phyloP scores from a whole-genome alignment of 768 basidiomycete genomes.

The Tulasnella sp. region DNA sequence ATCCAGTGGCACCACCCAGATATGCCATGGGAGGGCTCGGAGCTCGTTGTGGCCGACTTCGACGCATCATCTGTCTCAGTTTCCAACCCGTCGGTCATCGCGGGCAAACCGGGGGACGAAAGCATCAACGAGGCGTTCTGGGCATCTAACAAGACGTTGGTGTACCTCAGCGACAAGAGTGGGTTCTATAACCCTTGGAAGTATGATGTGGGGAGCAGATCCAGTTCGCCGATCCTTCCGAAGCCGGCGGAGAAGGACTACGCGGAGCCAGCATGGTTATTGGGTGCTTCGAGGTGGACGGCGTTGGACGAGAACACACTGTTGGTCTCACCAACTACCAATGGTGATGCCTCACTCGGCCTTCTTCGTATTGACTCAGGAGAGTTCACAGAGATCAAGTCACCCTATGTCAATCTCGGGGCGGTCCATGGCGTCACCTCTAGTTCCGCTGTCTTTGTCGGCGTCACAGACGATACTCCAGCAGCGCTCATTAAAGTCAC shows the following conservation, averaged over 20 bases:
- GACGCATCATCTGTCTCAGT: slow-evolving; percentile 38
- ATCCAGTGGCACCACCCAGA: slow-evolving; percentile 61
- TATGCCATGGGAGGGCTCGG: slow-evolving; percentile 68
- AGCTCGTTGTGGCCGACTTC: slow-evolving; percentile 39
- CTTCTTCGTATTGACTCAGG: slow-evolving; percentile 41
- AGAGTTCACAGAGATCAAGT: slow-evolving; percentile 28
- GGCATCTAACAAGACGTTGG: slow-evolving; percentile 52
- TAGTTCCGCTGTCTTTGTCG: slow-evolving; percentile 34
- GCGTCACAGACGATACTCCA: slow-evolving; percentile 30
- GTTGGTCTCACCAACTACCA: slow-evolving; percentile 44
- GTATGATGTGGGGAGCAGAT: slow-evolving; percentile 43
- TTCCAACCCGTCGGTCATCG: slow-evolving; percentile 46
- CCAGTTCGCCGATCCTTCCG: slow-evolving; percentile 44
- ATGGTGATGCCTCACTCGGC: slow-evolving; percentile 45
- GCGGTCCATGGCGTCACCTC: slow-evolving; percentile 28
- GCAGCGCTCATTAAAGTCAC: slow-evolving; percentile 31
- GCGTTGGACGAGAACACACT: slow-evolving; percentile 35
- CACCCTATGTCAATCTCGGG: slow-evolving; percentile 31
- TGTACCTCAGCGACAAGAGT: slow-evolving; percentile 62
- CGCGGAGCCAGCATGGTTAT: slow-evolving; percentile 53
- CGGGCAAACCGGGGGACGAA: slow-evolving; percentile 50
- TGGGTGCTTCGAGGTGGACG: slow-evolving; percentile 51
- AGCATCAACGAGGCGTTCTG: slow-evolving; percentile 60
- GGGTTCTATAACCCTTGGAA: slow-evolving; percentile 67
- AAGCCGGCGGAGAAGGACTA: slow-evolving; percentile 54